These are phyloP conservation scores for Xylaria palmicola DNA, from an alignment of 495 filamentous ascomycete genomes.

Conservation along the genomic window DNA sequence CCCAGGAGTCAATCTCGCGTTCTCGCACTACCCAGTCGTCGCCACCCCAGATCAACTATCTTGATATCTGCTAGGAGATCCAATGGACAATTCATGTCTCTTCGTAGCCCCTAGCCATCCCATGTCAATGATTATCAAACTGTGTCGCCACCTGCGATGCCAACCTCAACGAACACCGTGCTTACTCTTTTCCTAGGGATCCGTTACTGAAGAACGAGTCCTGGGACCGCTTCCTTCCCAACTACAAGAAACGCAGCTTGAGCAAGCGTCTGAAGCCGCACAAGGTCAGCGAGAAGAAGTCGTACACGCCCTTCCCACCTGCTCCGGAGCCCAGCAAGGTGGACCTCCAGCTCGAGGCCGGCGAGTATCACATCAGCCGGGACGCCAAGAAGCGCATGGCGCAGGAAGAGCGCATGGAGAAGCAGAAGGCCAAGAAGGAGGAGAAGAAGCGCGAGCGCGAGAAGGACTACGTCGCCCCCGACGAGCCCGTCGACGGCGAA, in stretches of 20 bases:
- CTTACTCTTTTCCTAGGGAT: neutral
- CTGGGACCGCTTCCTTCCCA: slow-evolving; percentile 94
- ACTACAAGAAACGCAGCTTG: slow-evolving; percentile 95
- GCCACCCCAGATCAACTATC: neutral
- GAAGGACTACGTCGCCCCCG: slow-evolving; percentile 81
- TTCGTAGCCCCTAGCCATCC: no score
- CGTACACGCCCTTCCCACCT: slow-evolving; percentile 77
- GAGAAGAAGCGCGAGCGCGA: slow-evolving; percentile 85
- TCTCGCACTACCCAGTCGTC: no score
- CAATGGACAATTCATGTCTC: no score
- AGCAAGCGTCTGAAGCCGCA: slow-evolving; percentile 78
- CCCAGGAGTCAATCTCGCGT: no score
- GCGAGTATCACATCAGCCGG: slow-evolving; percentile 94
- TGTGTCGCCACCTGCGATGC: no score
- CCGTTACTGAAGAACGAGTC: slow-evolving; percentile 15
- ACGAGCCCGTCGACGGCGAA: slow-evolving; percentile 57
- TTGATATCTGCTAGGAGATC: no score
- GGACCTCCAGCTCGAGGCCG: slow-evolving; percentile 95
- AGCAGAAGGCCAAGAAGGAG: slow-evolving; percentile 77
- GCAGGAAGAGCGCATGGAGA: slow-evolving; percentile 75
- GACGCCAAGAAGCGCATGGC: slow-evolving; percentile 82
- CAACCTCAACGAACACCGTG: neutral
- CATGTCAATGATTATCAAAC: no score
- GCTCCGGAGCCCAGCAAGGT: slow-evolving; percentile 74
- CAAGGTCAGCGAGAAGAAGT: slow-evolving; percentile 92